A percentile compares a stretch with the other conserved stretches of the same genome.
phyloP scores from a whole-genome alignment of 352 stramenopile species.

The Aphanomyces euteiches region DNA sequence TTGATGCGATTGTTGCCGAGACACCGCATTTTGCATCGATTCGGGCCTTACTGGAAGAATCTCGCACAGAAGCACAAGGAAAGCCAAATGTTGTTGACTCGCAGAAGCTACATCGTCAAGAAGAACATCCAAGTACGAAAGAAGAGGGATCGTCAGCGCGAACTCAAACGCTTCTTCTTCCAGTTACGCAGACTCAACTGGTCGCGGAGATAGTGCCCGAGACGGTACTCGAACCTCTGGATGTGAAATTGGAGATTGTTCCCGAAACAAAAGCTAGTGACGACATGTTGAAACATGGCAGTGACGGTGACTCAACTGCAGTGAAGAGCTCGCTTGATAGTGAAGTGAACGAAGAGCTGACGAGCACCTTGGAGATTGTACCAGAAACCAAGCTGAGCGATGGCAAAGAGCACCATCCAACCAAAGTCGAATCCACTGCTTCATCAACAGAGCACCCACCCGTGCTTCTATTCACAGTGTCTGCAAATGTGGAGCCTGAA shows the following conservation, averaged over 20 bases:
- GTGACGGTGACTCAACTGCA: too few relatives aligned
- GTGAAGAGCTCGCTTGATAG: too few relatives aligned
- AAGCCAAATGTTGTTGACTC: too few relatives aligned
- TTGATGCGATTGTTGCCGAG: conserved; percentile 7
- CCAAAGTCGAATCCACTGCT: too few relatives aligned
- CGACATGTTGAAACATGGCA: too few relatives aligned
- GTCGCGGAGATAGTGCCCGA: conserved; percentile 11
- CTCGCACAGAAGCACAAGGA: not conserved
- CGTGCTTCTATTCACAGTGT: not conserved
- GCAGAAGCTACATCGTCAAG: too few relatives aligned
- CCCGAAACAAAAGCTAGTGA: not conserved
- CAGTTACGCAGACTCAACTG: conserved; percentile 5
- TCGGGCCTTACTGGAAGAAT: conserved; percentile 4
- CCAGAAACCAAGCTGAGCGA: not conserved
- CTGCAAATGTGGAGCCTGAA: not conserved
- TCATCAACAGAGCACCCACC: too few relatives aligned
- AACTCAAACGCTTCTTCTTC: conserved; percentile 7
- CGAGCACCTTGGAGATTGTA: not conserved
- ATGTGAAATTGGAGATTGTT: conserved; percentile 1
- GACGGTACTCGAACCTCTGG: not conserved
- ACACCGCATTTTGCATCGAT: conserved; percentile 16
- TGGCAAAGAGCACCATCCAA: not conserved
- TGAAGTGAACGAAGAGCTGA: too few relatives aligned
- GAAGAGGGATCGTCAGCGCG: not conserved
- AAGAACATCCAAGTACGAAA: too few relatives aligned